These are phyloP conservation scores for carrot (Daucus carota) DNA, from an alignment of 129 eudicot genomes.

Conservation along the genomic window DNA sequence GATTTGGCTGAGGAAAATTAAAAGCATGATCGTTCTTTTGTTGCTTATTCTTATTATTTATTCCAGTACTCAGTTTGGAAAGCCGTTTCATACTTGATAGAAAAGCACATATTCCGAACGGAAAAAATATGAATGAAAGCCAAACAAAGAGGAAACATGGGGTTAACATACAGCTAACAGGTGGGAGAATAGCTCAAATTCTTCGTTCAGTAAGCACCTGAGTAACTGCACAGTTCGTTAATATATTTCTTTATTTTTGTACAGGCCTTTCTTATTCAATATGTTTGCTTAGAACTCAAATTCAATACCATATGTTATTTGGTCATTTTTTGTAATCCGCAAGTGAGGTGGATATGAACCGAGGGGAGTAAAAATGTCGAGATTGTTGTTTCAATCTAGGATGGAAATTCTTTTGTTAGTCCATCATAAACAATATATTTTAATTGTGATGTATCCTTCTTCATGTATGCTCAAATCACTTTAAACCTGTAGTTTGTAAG, in stretches of 20 bases:
- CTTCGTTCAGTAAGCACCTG: background rate
- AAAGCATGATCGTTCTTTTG: slow-evolving; percentile 9
- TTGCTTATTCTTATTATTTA: background rate
- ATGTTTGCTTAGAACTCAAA: background rate
- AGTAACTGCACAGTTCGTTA: background rate
- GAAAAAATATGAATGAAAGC: background rate
- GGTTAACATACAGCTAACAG: background rate
- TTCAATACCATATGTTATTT: background rate
- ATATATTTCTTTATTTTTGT: background rate
- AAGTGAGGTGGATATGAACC: background rate
- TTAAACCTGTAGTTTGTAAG: too few relatives aligned
- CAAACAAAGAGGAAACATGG: background rate
- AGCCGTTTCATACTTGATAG: background rate
- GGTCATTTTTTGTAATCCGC: background rate
- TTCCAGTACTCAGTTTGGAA: background rate
- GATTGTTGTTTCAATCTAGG: background rate
- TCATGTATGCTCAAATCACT: too few relatives aligned
- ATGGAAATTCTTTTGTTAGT: too few relatives aligned
- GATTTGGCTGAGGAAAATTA: slow-evolving; percentile 29
- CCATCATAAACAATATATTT: too few relatives aligned
- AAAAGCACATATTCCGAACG: background rate
- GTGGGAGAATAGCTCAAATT: background rate
- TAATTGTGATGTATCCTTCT: too few relatives aligned
- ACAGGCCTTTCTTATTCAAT: background rate
- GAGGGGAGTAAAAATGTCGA: background rate